Percentiles rank a stretch among this genome's conserved stretches.
Evolutionary conservation across 169 alveolate genomes (phyloP).

Genomic region (Eimeria acervulina): DNA sequence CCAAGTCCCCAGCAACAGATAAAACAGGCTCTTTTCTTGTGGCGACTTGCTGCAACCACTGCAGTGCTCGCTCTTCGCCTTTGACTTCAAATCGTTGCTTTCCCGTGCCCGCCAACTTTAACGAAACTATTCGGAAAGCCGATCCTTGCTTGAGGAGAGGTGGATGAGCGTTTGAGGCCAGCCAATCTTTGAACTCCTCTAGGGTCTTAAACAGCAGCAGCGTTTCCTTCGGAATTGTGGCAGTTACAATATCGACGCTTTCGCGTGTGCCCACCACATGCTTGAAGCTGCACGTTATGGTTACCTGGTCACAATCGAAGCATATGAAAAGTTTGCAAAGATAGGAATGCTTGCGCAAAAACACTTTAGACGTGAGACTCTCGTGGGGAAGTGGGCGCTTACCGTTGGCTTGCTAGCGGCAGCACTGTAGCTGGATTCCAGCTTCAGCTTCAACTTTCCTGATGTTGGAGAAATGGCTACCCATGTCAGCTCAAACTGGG

Average conservation of each 20-base stretch:
- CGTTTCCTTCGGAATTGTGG: slow-evolving; percentile 32
- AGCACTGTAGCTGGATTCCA: slow-evolving; percentile 60
- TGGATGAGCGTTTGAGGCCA: slow-evolving; percentile 57
- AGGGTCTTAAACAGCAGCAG: neutral
- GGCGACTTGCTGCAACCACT: slow-evolving; percentile 48
- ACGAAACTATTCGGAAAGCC: neutral
- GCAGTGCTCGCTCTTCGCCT: slow-evolving; percentile 61
- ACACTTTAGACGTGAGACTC: neutral
- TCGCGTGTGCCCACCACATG: slow-evolving; percentile 69
- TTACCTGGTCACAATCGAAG: neutral
- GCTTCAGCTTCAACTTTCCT: slow-evolving; percentile 32
- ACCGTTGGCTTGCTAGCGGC: slow-evolving; percentile 75
- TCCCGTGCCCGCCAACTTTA: neutral
- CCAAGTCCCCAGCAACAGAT: slow-evolving; percentile 66
- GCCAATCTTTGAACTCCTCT: slow-evolving; percentile 46
- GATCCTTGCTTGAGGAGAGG: slow-evolving; percentile 32
- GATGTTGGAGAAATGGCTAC: slow-evolving; percentile 52
- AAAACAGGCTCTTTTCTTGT: slow-evolving; percentile 54
- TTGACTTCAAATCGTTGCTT: slow-evolving; percentile 22
- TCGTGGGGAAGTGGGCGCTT: too few relatives aligned
- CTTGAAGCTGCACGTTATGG: neutral
- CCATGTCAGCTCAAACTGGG: slow-evolving; percentile 67
- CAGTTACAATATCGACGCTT: slow-evolving; percentile 47
- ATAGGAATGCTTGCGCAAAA: neutral
- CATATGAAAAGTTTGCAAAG: neutral